Base-by-base conservation (phyloP, 306 rosid species). In the Clitoria ternatea region DNA sequence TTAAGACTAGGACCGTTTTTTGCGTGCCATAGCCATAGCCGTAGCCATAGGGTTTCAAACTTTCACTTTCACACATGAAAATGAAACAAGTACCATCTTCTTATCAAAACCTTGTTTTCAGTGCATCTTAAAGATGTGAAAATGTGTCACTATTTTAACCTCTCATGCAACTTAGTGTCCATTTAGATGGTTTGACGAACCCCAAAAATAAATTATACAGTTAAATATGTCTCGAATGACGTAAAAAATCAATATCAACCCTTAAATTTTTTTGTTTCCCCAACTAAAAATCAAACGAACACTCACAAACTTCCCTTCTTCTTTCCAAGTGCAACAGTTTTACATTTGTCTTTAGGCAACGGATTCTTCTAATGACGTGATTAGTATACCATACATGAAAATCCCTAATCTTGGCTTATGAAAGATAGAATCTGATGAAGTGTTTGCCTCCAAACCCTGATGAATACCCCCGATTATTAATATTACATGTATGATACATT, bases 1-100 rank as follows among this genome's bases (percentile, higher is more conserved):
- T 74, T 73, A 74, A 75, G 77, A 61, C 42, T 57, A 67, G 55
- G 73, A 50, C 50, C 6, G 57, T 8, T 72, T 8, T 72, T 40
- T 47, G 27, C 53, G 10, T 52, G 24, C 45, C 55, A 18, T 12
- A n/a, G n/a, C n/a, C n/a, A n/a, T n/a, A n/a, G n/a, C n/a, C n/a
- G n/a, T n/a, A n/a, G n/a, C n/a, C n/a, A n/a, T n/a, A n/a, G n/a
- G n/a, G n/a, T n/a, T n/a, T n/a, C n/a, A n/a, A n/a, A n/a, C n/a
- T n/a, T n/a, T n/a, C n/a, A n/a, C n/a, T n/a, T n/a, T n/a, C n/a
- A n/a, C n/a, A n/a, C n/a, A n/a, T n/a, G n/a, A 50, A 12, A 24
- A 40, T 48, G 10, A 49, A 61, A 47, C 40, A 26, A 26, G 33
- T 9, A 20, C 10, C 14, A 18, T 68, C 37, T 69, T 53, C 61